Conservation (phyloP, 495 filamentous ascomycete species). For the Hyaloscypha hepaticicola region DNA sequence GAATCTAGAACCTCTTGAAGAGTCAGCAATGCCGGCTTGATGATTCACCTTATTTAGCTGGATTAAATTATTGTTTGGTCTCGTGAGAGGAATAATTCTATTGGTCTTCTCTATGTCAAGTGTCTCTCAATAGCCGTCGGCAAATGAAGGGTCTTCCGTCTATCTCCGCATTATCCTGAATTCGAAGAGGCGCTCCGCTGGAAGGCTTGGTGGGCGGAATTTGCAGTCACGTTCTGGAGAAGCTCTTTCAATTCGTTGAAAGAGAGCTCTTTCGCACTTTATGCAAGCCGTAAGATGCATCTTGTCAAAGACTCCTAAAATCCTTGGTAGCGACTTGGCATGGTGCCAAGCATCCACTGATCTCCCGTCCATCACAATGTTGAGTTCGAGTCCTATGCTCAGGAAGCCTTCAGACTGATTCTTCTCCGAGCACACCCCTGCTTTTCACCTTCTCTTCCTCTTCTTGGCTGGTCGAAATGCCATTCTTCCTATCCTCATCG, state of each 20-base stretch:
- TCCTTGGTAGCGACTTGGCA: too few relatives aligned
- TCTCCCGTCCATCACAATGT: too few relatives aligned
- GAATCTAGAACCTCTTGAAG: background rate
- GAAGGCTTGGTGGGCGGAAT: background rate
- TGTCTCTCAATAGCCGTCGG: background rate
- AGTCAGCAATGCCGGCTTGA: background rate
- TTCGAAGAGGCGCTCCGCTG: background rate
- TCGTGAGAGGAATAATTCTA: background rate
- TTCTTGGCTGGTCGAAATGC: background rate
- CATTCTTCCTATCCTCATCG: constrained; percentile 45
- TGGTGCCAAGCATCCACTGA: too few relatives aligned
- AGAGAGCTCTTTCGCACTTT: background rate
- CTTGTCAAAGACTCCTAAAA: too few relatives aligned
- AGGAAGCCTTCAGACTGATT: background rate
- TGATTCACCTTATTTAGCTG: background rate
- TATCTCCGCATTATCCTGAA: background rate
- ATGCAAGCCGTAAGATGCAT: too few relatives aligned
- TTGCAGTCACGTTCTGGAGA: background rate
- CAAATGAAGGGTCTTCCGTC: background rate
- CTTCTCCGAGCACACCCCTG: background rate
- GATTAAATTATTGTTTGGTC: background rate
- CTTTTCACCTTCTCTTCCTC: background rate
- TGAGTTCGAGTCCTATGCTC: too few relatives aligned
- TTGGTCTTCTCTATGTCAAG: background rate
- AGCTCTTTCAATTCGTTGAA: background rate